Percentiles rank a stretch among this genome's conserved stretches.
Conservation (phyloP, 352 stramenopile species). For the Aphanomyces astaci region DNA sequence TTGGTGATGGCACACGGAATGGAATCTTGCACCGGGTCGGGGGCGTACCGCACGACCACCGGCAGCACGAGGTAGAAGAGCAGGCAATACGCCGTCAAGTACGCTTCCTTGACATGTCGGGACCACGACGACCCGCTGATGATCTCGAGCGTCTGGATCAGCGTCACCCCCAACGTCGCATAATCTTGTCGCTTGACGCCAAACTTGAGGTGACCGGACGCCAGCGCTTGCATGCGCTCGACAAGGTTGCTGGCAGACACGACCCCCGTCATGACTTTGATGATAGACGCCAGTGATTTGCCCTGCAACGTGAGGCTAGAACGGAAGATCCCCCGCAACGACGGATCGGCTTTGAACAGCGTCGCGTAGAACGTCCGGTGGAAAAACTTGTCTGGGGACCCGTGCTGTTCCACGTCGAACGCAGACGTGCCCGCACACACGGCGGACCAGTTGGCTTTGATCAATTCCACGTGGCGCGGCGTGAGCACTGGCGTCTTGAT, state of each 20-base stretch:
- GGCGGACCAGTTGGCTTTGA: conserved; percentile 12
- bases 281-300: conserved; percentile 10
- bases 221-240: neutral
- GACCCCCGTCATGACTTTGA: neutral
- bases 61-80: conserved; percentile 12
- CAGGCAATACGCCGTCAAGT: conserved; percentile 15
- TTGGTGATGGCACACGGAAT: neutral
- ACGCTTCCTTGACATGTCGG: neutral
- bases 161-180: neutral
- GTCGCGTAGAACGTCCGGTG: conserved; percentile 13
- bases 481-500: conserved; percentile 2
- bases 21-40: neutral
- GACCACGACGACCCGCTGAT: conserved; percentile 4
- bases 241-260: conserved; percentile 10
- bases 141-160: conserved; percentile 2
- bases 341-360: conserved; percentile 3
- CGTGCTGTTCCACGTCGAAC: conserved; percentile 1
- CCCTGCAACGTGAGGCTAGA: conserved; percentile 12
- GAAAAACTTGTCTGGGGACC: conserved; percentile 14
- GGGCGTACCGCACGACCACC: neutral
- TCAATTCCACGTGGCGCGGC: neutral
- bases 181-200: conserved; percentile 7
- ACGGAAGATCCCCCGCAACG: conserved; percentile 5
- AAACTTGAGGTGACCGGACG: conserved; percentile 1
- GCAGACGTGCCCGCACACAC: neutral